Conservation (phyloP, 768 basidiomycete genomes). For the Pleurotus giganteus region DNA sequence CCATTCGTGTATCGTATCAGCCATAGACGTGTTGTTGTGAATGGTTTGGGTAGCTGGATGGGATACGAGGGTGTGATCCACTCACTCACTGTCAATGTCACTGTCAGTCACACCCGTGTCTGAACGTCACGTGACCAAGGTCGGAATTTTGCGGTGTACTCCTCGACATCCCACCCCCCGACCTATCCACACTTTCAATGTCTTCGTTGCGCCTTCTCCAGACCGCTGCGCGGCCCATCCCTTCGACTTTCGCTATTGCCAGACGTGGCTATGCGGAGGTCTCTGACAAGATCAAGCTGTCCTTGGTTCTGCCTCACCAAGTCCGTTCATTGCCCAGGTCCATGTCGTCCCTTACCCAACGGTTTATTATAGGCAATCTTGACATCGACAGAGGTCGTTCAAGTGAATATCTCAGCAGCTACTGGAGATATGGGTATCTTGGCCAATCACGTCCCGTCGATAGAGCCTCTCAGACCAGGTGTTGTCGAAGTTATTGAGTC, state of each 20-base stretch:
- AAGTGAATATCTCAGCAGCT: slow-evolving; percentile 92
- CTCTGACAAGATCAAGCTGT: slow-evolving; percentile 87
- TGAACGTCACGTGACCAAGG: no score
- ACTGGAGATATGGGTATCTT: slow-evolving; percentile 99
- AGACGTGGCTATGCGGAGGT: slow-evolving; percentile 92
- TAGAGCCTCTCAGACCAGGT: slow-evolving; percentile 93
- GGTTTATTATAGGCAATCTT: slow-evolving; percentile 73
- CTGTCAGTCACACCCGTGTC: no score
- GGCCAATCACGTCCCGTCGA: slow-evolving; percentile 97
- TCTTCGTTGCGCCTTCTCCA: slow-evolving; percentile 72
- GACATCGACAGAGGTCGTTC: slow-evolving; percentile 87
- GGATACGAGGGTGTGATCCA: no score
- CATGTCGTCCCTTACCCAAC: slow-evolving; percentile 11
- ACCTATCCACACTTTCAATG: slow-evolving; percentile 44
- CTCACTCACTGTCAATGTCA: no score
- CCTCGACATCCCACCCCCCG: slow-evolving; percentile 6
- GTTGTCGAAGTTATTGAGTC: slow-evolving; percentile 93
- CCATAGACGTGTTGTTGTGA: slow-evolving; percentile 21
- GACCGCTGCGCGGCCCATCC: slow-evolving; percentile 59
- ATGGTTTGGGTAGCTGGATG: no score
- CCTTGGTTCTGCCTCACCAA: slow-evolving; percentile 93
- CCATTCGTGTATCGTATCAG: slow-evolving; percentile 50
- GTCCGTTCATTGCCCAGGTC: slow-evolving; percentile 42
- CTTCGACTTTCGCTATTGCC: slow-evolving; percentile 47
- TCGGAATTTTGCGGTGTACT: slow-evolving; percentile 4